Percentiles rank a stretch among this genome's conserved stretches.
Evolutionary conservation across 1,284 basidiomycete species (phyloP).

Genomic region (Ceratobasidium sp.): DNA sequence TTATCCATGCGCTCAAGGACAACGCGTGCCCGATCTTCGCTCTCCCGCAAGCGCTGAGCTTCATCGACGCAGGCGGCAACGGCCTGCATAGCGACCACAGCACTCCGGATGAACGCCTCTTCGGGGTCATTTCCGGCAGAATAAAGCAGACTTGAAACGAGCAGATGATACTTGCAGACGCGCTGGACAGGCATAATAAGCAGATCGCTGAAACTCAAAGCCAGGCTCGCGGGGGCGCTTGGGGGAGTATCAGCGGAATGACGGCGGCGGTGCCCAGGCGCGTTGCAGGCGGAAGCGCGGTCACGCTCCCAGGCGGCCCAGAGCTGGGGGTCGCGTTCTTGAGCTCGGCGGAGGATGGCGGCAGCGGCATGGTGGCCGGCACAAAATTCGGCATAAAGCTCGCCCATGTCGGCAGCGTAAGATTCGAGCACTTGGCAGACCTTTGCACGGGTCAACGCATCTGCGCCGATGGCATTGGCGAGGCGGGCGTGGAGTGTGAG

Average conservation of each 20-base stretch:
- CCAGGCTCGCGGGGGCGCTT: background rate
- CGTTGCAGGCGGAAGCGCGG: background rate
- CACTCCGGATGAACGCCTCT: conserved; percentile 49
- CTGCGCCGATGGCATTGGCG: conserved; percentile 49
- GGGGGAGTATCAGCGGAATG: conserved; percentile 13
- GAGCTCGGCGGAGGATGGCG: conserved; percentile 35
- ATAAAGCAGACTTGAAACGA: conserved; percentile 78
- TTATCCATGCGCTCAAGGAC: conserved; percentile 72
- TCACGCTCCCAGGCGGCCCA: conserved; percentile 20
- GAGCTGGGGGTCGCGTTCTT: conserved; percentile 11
- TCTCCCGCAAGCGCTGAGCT: conserved; percentile 65
- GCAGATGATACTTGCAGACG: conserved; percentile 90
- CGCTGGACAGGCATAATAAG: conserved; percentile 91
- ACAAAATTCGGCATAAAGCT: conserved; percentile 45
- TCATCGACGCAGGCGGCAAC: conserved; percentile 66
- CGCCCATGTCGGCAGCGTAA: conserved; percentile 46
- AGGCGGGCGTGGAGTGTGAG: conserved; percentile 44
- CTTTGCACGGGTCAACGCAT: conserved; percentile 28
- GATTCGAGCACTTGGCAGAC: conserved; percentile 44
- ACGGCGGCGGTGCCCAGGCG: background rate
- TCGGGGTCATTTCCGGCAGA: conserved; percentile 54
- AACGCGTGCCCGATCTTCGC: conserved; percentile 72
- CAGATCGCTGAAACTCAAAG: conserved; percentile 77
- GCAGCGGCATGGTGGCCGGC: conserved; percentile 27
- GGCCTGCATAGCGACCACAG: conserved; percentile 64